These are phyloP conservation scores for Aspergillus luchuensis DNA, from an alignment of 2,329 filamentous ascomycete species.

Conservation along the genomic window DNA sequence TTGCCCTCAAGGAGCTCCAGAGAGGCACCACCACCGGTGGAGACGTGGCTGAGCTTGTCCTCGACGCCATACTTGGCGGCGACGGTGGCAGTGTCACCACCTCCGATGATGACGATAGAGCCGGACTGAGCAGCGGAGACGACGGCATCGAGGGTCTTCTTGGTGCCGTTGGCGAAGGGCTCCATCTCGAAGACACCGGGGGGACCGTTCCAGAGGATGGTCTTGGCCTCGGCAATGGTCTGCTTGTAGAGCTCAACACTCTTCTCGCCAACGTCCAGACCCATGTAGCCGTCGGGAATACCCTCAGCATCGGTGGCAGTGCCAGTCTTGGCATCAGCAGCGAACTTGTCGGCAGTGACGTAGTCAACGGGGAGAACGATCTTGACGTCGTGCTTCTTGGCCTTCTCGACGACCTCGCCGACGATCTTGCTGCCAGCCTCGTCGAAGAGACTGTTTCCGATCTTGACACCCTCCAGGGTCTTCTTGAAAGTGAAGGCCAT, in stretches of 20 bases:
- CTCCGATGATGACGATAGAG: slow-evolving; percentile 97
- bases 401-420: slow-evolving; percentile 84
- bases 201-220: slow-evolving; percentile 98
- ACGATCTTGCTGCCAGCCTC: slow-evolving; percentile 93
- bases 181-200: slow-evolving; percentile 98
- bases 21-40: slow-evolving; percentile 91
- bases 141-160: slow-evolving; percentile 85
- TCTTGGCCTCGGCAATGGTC: slow-evolving; percentile 85
- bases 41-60: slow-evolving; percentile 97
- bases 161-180: slow-evolving; percentile 88
- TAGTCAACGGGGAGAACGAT: slow-evolving; percentile 94
- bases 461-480: slow-evolving; percentile 86
- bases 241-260: slow-evolving; percentile 84
- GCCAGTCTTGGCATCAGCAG: slow-evolving; percentile 76
- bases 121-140: slow-evolving; percentile 77
- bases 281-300: slow-evolving; percentile 97
- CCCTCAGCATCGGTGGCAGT: slow-evolving; percentile 82
- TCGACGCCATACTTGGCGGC: slow-evolving; percentile 96
- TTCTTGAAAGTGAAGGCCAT: slow-evolving; percentile 99
- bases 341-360: slow-evolving; percentile 94
- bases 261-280: slow-evolving; percentile 90
- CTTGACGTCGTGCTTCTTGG: slow-evolving; percentile 94
- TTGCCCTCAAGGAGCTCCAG: slow-evolving; percentile 98
- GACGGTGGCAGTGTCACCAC: slow-evolving; percentile 96
- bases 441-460: slow-evolving; percentile 89